Evolutionary conservation across 2,329 filamentous ascomycete genomes (phyloP).

Genomic region (Colletotrichum navitas): DNA sequence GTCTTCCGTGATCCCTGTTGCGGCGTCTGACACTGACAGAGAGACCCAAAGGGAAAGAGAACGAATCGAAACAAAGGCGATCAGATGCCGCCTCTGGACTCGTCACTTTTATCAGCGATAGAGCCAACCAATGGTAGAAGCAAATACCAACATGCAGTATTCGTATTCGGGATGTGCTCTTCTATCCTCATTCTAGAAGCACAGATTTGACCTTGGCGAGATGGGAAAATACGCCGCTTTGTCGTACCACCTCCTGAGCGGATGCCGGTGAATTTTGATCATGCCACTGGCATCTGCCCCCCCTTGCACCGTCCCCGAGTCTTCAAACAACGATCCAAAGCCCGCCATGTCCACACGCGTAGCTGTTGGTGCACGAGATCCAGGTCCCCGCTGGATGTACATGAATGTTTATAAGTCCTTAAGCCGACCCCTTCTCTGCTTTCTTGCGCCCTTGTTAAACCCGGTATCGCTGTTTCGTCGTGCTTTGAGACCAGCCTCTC

Average conservation of each 20-base stretch:
- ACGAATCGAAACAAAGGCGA: constrained; percentile 2
- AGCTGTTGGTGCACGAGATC: neutral
- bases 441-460: neutral
- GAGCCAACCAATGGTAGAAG: neutral
- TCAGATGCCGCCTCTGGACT: constrained; percentile 26
- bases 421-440: neutral
- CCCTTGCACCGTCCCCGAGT: constrained; percentile 10
- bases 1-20: neutral
- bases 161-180: constrained; percentile 33
- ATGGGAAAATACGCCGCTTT: constrained; percentile 15
- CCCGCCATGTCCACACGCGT: constrained; percentile 17
- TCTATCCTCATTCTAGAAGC: neutral
- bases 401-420: constrained; percentile 11
- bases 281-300: constrained; percentile 38
- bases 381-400: constrained; percentile 1
- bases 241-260: constrained; percentile 35
- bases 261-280: constrained; percentile 37
- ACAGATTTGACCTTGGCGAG: constrained; percentile 11
- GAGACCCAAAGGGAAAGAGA: neutral
- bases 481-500: neutral
- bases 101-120: constrained; percentile 17
- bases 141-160: neutral
- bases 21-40: neutral
- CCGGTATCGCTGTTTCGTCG: neutral
- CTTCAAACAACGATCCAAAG: constrained; percentile 32